phyloP scores from a whole-genome alignment of 805 yeast genomes.

The Nakazawaea wyomingensis region DNA sequence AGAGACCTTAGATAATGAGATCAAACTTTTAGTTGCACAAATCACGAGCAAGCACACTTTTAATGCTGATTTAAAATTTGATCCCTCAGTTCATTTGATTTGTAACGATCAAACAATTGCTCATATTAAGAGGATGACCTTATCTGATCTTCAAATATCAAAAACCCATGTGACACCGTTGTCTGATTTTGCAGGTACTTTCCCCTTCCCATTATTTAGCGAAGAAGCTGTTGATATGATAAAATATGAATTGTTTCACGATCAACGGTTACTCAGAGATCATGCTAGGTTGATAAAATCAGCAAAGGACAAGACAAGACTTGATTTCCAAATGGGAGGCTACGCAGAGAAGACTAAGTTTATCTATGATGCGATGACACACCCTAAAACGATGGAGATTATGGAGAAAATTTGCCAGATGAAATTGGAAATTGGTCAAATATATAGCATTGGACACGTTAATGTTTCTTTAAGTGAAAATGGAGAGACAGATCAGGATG shows the following conservation, averaged over 20 bases:
- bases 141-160: constrained; percentile 31
- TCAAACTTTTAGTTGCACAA: constrained; percentile 15
- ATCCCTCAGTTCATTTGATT: constrained; percentile 32
- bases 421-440: constrained; percentile 40
- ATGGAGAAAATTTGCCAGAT: constrained; percentile 37
- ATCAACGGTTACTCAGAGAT: constrained; percentile 31
- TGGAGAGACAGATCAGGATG: constrained; percentile 16
- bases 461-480: constrained; percentile 37
- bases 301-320: constrained; percentile 23
- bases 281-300: constrained; percentile 35
- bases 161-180: constrained; percentile 31
- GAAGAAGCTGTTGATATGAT: constrained; percentile 52
- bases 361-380: constrained; percentile 44
- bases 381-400: constrained; percentile 43
- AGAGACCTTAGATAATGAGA: constrained; percentile 22
- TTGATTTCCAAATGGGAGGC: constrained; percentile 46
- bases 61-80: constrained; percentile 28
- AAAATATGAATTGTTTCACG: constrained; percentile 44
- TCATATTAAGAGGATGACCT: constrained; percentile 31
- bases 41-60: constrained; percentile 20
- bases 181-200: constrained; percentile 38
- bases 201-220: constrained; percentile 53
- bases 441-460: constrained; percentile 45
- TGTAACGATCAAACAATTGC: constrained; percentile 33
- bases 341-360: constrained; percentile 39